Evolutionary conservation across 1,284 basidiomycete genomes (phyloP), one percentile per base, ranked within the genome.

Genomic region (Melanopsichium pennsylvanicum): DNA sequence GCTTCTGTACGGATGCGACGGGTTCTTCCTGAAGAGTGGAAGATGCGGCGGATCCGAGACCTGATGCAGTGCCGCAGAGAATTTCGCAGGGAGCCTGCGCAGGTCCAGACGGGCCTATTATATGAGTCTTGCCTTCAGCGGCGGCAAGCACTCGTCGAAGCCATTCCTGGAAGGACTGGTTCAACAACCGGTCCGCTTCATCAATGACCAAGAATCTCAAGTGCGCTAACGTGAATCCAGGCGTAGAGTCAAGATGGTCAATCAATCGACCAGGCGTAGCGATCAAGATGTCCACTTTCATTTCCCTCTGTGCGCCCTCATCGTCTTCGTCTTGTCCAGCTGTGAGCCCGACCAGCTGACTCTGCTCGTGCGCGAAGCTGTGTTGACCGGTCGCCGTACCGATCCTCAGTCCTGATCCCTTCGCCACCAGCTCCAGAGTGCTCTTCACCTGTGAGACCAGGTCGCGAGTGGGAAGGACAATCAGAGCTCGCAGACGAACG

Each of bases 161-260:
- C 95, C 95, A 99, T 76, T 93, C 90, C 82, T 97, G 93, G 83
- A 97, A 97, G 1, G 91, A 93, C 80, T 97, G 93, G 7, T 90
- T 90, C 5, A 99, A 86, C 3, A 99, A 85, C 19, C 94, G 87
- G 80, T 99, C 96, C 0, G 96, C 96, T 83, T 99, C 96, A 80
- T 99, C 96, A 52, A 99, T 92, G 16, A 98, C 93, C 51, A 98
- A 84, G 82, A 93, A 98, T 22, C 95, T 89, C 22, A 99, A 85
- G 81, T 98, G 93, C 74, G 96, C 91, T 27, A 98, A 82, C 0
- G 92, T 90, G 80, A 97, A 96, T 62, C 93, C 92, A 5, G 67
- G 67, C 0, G 95, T 97, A 21, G 87, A 88, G 35, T 88, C 88
- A 12, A 98, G 83, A 81, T 98, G 95, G 80, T 98, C 95, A 35